Evolutionary conservation across 495 filamentous ascomycete species (phyloP), one percentile per base, ranked within the genome.

Genomic region (Cercophora scortea): DNA sequence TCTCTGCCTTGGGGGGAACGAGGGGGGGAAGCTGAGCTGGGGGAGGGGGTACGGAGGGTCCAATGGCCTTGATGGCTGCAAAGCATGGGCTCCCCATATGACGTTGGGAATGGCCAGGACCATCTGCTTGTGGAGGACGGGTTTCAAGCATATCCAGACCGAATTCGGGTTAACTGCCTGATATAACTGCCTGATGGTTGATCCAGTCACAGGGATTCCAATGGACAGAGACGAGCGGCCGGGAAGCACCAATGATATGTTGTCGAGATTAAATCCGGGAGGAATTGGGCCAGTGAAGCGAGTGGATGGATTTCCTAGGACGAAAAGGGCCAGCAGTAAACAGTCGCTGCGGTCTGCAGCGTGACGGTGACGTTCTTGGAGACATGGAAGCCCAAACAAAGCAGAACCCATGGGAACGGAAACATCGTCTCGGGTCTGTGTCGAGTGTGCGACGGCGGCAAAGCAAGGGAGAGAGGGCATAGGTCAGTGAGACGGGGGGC

Each of bases 341-440:
- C 25, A 25, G 25, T 25, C 5, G 25, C 25, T 25, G 25, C 25
- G 2, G 25, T 25, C 25, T 25, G 25, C 25, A 25, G 25, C 25
- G 25, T 5, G 25, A 25, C 25, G 2, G 25, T 5, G 25, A 25
- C 25, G 5, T 2, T 5, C 25, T 25, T 5, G 5, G 25, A 25
- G 25, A 25, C 25, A 25, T 25, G 25, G 25, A 25, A 25, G 25
- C 25, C 25, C 25, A 25, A 25, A 25, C 25, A 25, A 25, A 25
- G 25, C 25, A 25, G 25, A 25, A 25, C 25, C 25, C 25, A 45
- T 54, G 57, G 54, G 50, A 54, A 44, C 52, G 54, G 54, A 50
- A 60, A 51, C 53, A 36, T 50, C 50, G 54, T 55, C 50, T 57
- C 55, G 58, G 58, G 51, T 56, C 53, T 53, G 55, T 50, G 47